Evolutionary conservation across 345 rosid genomes (phyloP), one percentile per base, ranked within the genome.

Genomic region (Lumnitzera littorea): DNA sequence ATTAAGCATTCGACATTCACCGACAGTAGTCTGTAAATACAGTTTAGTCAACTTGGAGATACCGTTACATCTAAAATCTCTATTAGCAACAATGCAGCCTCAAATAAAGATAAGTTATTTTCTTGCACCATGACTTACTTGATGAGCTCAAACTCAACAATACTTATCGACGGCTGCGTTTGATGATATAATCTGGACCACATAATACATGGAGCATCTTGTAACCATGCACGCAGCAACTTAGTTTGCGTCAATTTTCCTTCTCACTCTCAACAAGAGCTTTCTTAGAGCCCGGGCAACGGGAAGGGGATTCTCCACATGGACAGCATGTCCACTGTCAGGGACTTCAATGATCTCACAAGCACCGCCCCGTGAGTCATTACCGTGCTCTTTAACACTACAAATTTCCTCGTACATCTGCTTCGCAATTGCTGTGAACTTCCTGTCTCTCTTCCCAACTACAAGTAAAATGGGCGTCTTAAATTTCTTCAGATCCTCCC

Each of bases 321-420:
- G 98, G 12, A 80, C 91, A 15, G 95, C 98, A 55, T 91, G 98
- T 25, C 98, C 96, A 25, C 85, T 71, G 52, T 72, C 72, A 5
- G 89, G 80, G 57, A 89, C 73, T 70, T 83, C 86, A 51, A 81
- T 72, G 17, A 61, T 74, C 71, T 87, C 85, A 15, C 69, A 62
- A 16, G 3, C 20, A 53, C 55, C 20, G 50, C 51, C 60, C 41
- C 17, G 29, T 3, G 5, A 16, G 55, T 29, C 56, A 14, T 57
- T 63, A 51, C 51, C 65, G 62, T 71, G 62, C 16, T 67, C 57
- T 55, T 41, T 20, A 17, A 51, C 64, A 51, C 60, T 58, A 36
- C 60, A 60, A 52, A 86, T 68, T 56, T 73, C 77, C 0, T 48
- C 0, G 59, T 61, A 70, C 89, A 91, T 89, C 70, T 64, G 60